Evolutionary conservation across 169 alveolate species (phyloP).

Genomic region (Plasmodium fragile): DNA sequence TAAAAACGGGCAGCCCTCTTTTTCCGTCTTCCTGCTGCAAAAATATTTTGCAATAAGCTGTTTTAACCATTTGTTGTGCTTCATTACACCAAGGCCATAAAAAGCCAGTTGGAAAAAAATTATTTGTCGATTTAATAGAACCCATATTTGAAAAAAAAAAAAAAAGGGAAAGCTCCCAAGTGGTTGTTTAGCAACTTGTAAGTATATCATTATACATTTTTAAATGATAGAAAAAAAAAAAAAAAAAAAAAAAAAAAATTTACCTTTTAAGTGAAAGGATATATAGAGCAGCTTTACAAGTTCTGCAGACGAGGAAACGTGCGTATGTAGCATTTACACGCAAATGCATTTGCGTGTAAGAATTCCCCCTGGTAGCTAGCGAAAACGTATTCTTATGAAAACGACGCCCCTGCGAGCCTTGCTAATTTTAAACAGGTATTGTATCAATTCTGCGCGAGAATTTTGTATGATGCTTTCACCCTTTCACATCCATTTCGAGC

Average conservation of each 20-base stretch:
- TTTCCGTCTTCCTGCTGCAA: not conserved
- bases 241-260: not conserved
- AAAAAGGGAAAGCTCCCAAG: not conserved
- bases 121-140: not conserved
- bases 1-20: not conserved
- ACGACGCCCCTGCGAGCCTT: not conserved
- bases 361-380: not conserved
- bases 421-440: conserved; percentile 52
- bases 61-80: not conserved
- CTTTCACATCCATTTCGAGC: not conserved
- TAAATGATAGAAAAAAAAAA: not conserved
- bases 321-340: not conserved
- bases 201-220: not conserved
- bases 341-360: not conserved
- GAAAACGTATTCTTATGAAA: conserved; percentile 10
- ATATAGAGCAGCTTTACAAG: not conserved
- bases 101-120: not conserved
- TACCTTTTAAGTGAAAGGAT: not conserved
- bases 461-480: not conserved
- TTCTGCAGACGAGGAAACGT: not conserved
- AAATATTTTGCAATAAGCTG: not conserved
- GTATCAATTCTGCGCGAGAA: not conserved
- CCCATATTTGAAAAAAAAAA: not conserved
- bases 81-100: not conserved
- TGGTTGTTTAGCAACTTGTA: not conserved